Evolutionary conservation across 352 stramenopile genomes (phyloP).

Genomic region (Pythium monospermum): DNA sequence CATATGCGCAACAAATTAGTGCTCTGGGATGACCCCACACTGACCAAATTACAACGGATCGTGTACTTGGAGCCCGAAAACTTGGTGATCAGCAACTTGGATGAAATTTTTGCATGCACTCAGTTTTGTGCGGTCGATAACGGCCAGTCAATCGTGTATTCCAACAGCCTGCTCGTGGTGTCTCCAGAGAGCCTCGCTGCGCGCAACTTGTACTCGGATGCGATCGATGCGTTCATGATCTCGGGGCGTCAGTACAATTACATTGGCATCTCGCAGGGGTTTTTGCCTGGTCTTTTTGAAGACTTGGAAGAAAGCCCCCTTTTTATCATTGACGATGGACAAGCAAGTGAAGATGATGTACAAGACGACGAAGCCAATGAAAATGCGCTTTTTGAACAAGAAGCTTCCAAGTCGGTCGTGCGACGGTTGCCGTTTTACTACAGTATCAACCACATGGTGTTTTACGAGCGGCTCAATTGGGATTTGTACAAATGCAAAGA

Average conservation of each 20-base stretch:
- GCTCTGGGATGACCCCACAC: constrained; percentile 70
- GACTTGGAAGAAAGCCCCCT: constrained; percentile 75
- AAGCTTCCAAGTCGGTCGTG: constrained; percentile 43
- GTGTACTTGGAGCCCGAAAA: constrained; percentile 81
- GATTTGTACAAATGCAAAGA: constrained; percentile 83
- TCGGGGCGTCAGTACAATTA: constrained; percentile 78
- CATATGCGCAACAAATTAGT: constrained; percentile 83
- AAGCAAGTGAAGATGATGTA: constrained; percentile 25
- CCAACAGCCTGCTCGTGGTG: constrained; percentile 78
- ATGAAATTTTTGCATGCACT: constrained; percentile 78
- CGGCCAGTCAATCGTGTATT: constrained; percentile 74
- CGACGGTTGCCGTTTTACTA: constrained; percentile 79
- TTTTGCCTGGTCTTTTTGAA: constrained; percentile 74
- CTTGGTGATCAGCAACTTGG: constrained; percentile 67
- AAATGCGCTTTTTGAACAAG: constrained; percentile 19
- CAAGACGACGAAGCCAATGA: constrained; percentile 19
- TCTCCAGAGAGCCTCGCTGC: constrained; percentile 60
- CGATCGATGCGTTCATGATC: constrained; percentile 83
- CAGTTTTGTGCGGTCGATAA: constrained; percentile 83
- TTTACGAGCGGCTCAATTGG: constrained; percentile 86
- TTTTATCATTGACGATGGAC: constrained; percentile 53
- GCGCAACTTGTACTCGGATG: constrained; percentile 75
- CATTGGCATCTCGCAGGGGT: constrained; percentile 75
- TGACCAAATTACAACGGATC: constrained; percentile 59
- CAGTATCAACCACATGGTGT: constrained; percentile 87